Evolutionary conservation across 2,329 filamentous ascomycete genomes (phyloP), one percentile per base, ranked within the genome.

Genomic region (Harringtonia lauricola): DNA sequence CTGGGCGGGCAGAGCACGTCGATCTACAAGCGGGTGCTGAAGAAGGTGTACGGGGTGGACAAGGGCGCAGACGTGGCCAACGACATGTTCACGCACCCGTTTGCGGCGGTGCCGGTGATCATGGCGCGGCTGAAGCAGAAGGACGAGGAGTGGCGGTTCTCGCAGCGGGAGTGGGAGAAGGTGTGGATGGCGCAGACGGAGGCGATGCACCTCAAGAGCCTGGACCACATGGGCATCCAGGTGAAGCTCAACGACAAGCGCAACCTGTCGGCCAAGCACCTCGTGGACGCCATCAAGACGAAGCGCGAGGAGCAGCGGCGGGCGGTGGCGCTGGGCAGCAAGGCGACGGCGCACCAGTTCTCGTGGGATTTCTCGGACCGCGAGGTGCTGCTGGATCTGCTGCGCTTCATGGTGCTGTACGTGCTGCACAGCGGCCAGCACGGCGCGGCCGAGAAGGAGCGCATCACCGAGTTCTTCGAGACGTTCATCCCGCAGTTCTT

Each of bases 101-200:
- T 85, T 56, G 81, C 81, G 33, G 89, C 96, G 3, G 79, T 98
- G 3, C 92, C 92, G 0, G 80, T 96, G 31, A 76, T 98, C 24
- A 70, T 98, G 47, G 83, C 86, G 41, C 79, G 92, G 13, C 73
- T 98, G 54, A 96, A 96, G 66, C 86, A 94, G 56, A 95, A 96
- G 60, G 82, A 94, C 36, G 92, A 98, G 61, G 89, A 96, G 56
- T 98, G 92, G 92, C 87, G 94, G 51, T 89, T 94, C 53, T 90
- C 87, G 30, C 47, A 86, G 70, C 86, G 92, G 28, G 94, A 98
- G 59, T 98, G 92, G 92, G 89, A 96, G 62, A 95, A 95, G 64
- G 88, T 98, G 8, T 98, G 92, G 92, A 87, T 92, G 50, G 82
- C 87, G 40, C 92, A 96, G 65, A 96, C 90, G 21, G 84, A 94